phyloP scores from a whole-genome alignment of 2,329 filamentous ascomycete species.

The Scedosporium boydii region DNA sequence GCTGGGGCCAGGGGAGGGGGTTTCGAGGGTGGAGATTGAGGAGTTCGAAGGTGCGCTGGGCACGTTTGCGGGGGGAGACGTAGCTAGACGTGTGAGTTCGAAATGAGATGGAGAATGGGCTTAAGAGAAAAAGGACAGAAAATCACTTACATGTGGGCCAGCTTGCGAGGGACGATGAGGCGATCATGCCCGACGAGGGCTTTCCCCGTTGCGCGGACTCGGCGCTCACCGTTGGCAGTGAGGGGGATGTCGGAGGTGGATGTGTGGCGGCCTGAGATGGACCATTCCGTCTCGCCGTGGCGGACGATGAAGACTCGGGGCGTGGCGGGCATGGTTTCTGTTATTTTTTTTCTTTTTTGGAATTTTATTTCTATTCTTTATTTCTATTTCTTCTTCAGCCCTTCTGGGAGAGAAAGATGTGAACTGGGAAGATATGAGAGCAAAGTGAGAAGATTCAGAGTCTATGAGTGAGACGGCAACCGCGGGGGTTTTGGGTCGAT shows the following conservation, averaged over 20 bases:
- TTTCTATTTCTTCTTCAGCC: too few relatives aligned
- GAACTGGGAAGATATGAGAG: too few relatives aligned
- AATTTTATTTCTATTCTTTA: not conserved
- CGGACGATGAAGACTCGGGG: constrained; percentile 75
- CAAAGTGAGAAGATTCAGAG: too few relatives aligned
- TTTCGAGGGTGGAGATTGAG: constrained; percentile 64
- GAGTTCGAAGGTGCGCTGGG: constrained; percentile 83
- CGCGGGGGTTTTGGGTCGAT: too few relatives aligned
- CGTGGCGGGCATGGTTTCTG: constrained; percentile 29
- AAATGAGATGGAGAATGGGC: constrained; percentile 6
- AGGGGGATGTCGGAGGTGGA: constrained; percentile 78
- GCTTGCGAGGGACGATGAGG: constrained; percentile 71
- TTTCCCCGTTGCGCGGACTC: constrained; percentile 65
- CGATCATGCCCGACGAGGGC: constrained; percentile 78
- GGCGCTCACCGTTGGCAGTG: constrained; percentile 70
- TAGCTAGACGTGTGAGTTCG: constrained; percentile 40
- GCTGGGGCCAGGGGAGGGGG: constrained; percentile 59
- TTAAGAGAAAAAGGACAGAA: not conserved
- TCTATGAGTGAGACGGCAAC: too few relatives aligned
- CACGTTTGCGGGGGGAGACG: constrained; percentile 76
- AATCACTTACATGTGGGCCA: constrained; percentile 66
- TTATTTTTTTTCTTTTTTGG: not conserved
- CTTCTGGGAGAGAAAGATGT: too few relatives aligned
- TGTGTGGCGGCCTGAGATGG: constrained; percentile 75
- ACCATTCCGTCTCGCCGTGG: constrained; percentile 96